Evolutionary conservation across 352 stramenopile species (phyloP).

Genomic region (Globisporangium barbulae): DNA sequence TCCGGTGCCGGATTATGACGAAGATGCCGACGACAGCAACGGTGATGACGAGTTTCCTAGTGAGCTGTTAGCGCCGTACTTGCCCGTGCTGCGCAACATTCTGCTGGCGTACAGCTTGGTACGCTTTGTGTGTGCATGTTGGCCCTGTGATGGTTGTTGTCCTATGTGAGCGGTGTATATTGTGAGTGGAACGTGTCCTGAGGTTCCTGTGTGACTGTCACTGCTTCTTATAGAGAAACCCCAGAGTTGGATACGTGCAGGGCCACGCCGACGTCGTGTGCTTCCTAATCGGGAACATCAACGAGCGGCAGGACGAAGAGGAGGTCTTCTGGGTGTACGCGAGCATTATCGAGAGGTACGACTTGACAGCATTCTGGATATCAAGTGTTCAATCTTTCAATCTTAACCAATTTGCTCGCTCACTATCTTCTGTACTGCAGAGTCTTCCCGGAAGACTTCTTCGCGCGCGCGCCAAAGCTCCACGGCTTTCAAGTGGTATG

Average conservation of each 20-base stretch:
- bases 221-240: conserved; percentile 35
- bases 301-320: conserved; percentile 41
- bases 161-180: not conserved
- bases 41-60: conserved; percentile 23
- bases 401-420: not conserved
- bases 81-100: conserved; percentile 49
- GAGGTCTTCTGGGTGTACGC: conserved; percentile 73
- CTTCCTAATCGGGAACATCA: conserved; percentile 56
- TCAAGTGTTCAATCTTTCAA: not conserved
- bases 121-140: conserved; percentile 7
- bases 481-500: conserved; percentile 73
- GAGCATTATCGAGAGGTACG: conserved; percentile 57
- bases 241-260: conserved; percentile 72
- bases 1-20: conserved; percentile 5
- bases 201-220: too few relatives aligned
- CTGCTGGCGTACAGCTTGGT: conserved; percentile 59
- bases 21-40: conserved; percentile 9
- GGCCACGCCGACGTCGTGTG: conserved; percentile 70
- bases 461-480: conserved; percentile 57
- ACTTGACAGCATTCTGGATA: not conserved
- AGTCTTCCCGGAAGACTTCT: conserved; percentile 74
- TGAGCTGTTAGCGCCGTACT: conserved; percentile 25
- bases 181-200: not conserved
- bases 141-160: not conserved
- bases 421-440: conserved; percentile 15